Evolutionary conservation across 441 rosid species (phyloP).

Genomic region (Pelargonium cotyledonis): DNA sequence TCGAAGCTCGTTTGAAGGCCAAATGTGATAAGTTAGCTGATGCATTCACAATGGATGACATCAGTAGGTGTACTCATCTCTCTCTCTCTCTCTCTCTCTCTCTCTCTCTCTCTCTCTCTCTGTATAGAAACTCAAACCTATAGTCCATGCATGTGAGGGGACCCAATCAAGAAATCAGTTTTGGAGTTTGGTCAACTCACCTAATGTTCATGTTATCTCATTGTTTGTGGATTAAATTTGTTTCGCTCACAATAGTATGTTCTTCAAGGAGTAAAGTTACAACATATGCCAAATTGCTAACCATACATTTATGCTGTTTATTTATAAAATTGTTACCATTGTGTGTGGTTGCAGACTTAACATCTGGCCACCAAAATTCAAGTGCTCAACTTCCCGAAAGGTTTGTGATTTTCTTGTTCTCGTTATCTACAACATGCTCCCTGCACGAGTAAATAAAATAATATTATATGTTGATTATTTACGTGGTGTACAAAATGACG

Average conservation of each 20-base stretch:
- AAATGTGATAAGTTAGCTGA: conserved; percentile 83
- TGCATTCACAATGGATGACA: conserved; percentile 66
- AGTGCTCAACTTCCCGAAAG: conserved; percentile 89
- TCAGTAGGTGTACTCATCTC: conserved; percentile 41
- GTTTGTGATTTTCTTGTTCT: conserved; percentile 31
- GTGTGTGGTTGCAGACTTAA: conserved; percentile 47
- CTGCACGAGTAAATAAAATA: background rate
- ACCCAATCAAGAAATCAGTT: background rate
- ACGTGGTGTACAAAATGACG: background rate
- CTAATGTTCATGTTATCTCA: background rate
- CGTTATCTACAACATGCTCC: background rate
- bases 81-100: conserved; percentile 1
- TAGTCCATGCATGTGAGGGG: background rate
- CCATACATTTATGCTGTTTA: background rate
- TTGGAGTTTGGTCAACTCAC: background rate
- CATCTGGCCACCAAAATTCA: conserved; percentile 58
- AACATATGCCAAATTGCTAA: background rate
- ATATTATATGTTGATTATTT: background rate
- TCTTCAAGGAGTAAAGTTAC: background rate
- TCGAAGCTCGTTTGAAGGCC: conserved; percentile 66
- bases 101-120: too few species aligned
- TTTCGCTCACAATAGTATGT: background rate
- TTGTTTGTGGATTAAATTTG: background rate
- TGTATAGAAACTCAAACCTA: too few species aligned
- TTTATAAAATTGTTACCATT: background rate